These are phyloP conservation scores for Vanilla planifolia DNA, from an alignment of 106 monocot genomes.

Conservation along the genomic window DNA sequence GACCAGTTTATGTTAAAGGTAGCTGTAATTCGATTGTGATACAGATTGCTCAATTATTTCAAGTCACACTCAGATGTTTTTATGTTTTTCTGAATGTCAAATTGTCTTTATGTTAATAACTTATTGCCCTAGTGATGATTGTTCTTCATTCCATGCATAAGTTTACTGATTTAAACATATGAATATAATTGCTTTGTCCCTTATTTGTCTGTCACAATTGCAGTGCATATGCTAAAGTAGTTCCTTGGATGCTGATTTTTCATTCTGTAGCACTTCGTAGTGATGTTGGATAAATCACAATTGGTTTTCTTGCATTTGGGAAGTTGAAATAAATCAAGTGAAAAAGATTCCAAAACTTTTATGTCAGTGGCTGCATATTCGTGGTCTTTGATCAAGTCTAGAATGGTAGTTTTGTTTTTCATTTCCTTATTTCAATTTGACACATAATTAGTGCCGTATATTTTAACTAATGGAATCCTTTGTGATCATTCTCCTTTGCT, in stretches of 20 bases:
- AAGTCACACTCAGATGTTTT: neutral
- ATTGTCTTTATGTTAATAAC: neutral
- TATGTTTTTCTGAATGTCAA: neutral
- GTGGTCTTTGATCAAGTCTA: neutral
- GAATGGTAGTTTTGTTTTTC: neutral
- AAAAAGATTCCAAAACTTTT: neutral
- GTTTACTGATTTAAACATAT: neutral
- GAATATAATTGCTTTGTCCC: neutral
- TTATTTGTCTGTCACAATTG: neutral
- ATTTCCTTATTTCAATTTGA: neutral
- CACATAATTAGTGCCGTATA: neutral
- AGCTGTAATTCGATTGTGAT: neutral
- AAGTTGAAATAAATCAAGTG: conserved; percentile 48
- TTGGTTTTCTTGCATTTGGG: neutral
- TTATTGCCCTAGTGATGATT: neutral
- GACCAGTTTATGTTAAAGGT: conserved; percentile 88
- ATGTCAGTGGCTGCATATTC: neutral
- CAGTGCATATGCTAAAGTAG: neutral
- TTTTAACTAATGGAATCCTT: neutral
- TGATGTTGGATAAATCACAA: too few relatives aligned
- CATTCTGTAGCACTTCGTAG: neutral
- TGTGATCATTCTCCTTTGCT: neutral
- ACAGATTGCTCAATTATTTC: neutral
- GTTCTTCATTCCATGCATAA: neutral
- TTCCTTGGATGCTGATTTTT: neutral